Percentiles rank a stretch among this genome's conserved stretches.
phyloP scores from a whole-genome alignment of 352 stramenopile species.

The Phytophthora constricta region DNA sequence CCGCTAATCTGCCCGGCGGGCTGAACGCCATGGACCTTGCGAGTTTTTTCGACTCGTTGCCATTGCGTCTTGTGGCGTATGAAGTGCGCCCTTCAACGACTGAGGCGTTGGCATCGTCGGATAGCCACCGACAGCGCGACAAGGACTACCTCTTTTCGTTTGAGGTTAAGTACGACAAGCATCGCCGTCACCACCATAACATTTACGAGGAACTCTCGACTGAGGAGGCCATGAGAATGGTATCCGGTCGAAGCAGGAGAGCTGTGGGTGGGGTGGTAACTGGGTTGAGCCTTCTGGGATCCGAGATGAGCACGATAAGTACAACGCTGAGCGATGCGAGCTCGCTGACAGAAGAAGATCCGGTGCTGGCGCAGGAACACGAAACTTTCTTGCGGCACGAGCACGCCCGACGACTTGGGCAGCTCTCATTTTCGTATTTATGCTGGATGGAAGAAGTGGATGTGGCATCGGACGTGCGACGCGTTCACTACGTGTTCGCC shows the following conservation, averaged over 20 bases:
- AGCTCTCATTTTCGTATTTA: slow-evolving; percentile 56
- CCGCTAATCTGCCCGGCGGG: slow-evolving; percentile 72
- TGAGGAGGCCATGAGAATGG: slow-evolving; percentile 16
- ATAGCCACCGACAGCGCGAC: slow-evolving; percentile 54
- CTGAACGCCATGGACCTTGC: slow-evolving; percentile 77
- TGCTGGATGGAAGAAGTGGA: slow-evolving; percentile 86
- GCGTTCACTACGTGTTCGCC: slow-evolving; percentile 72
- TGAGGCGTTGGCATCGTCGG: slow-evolving; percentile 6
- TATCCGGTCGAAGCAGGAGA: slow-evolving; percentile 12
- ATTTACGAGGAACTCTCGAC: slow-evolving; percentile 14
- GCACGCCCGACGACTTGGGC: slow-evolving; percentile 49
- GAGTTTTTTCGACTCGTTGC: slow-evolving; percentile 82
- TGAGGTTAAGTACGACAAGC: slow-evolving; percentile 63
- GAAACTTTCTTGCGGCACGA: slow-evolving; percentile 48
- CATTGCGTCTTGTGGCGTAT: slow-evolving; percentile 79
- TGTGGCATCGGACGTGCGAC: slow-evolving; percentile 55
- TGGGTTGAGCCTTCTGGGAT: slow-evolving; percentile 34
- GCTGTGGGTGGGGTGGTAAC: slow-evolving; percentile 20
- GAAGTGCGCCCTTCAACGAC: slow-evolving; percentile 37
- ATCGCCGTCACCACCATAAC: slow-evolving; percentile 10
- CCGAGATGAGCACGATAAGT: slow-evolving; percentile 58
- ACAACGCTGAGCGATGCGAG: slow-evolving; percentile 61
- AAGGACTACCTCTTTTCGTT: slow-evolving; percentile 89
- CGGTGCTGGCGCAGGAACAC: slow-evolving; percentile 38
- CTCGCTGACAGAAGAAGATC: slow-evolving; percentile 53